These are phyloP conservation scores for Reticulascus tulasneorum DNA, from an alignment of 2,329 filamentous ascomycete species.

Conservation along the genomic window DNA sequence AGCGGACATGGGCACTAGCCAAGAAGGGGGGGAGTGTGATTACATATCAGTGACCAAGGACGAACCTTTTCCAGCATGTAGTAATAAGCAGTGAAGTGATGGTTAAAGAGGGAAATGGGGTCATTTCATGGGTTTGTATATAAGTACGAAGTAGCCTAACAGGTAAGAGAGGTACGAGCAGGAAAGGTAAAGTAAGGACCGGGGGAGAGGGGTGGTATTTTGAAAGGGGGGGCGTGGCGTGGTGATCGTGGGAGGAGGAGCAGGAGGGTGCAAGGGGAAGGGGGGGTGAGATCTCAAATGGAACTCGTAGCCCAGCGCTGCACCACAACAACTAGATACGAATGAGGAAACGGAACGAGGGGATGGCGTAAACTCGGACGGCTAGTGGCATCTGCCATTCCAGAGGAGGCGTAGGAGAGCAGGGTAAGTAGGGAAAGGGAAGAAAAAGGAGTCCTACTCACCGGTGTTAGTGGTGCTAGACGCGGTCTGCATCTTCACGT, in stretches of 20 bases:
- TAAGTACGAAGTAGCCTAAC: constrained; percentile 2
- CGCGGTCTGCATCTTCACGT: constrained; percentile 16
- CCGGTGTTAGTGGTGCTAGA: constrained; percentile 15
- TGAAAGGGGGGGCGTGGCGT: constrained; percentile 1
- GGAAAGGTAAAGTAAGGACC: constrained; percentile 10
- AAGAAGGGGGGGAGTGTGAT: constrained; percentile 6
- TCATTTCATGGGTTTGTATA: constrained; percentile 5
- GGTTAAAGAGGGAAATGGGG: constrained; percentile 3
- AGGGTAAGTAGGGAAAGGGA: constrained; percentile 2
- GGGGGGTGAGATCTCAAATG: constrained; percentile 1
- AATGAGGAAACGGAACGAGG: too few species aligned
- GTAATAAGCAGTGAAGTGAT: constrained; percentile 7
- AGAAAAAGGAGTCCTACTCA: constrained; percentile 9
- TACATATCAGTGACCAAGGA: constrained; percentile 8
- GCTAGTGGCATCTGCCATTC: too few species aligned
- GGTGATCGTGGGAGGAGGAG: background rate
- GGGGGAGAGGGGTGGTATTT: constrained; percentile 1
- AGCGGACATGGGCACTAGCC: constrained; percentile 1
- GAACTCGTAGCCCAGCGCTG: too few species aligned
- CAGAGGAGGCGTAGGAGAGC: constrained; percentile 2
- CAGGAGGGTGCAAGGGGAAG: background rate
- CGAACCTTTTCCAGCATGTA: constrained; percentile 2
- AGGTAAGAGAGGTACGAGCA: constrained; percentile 1
- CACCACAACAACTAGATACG: too few species aligned
- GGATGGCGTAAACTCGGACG: too few species aligned